These are phyloP conservation scores for Dipodascus albidus DNA, from an alignment of 805 yeast species.

Conservation along the genomic window DNA sequence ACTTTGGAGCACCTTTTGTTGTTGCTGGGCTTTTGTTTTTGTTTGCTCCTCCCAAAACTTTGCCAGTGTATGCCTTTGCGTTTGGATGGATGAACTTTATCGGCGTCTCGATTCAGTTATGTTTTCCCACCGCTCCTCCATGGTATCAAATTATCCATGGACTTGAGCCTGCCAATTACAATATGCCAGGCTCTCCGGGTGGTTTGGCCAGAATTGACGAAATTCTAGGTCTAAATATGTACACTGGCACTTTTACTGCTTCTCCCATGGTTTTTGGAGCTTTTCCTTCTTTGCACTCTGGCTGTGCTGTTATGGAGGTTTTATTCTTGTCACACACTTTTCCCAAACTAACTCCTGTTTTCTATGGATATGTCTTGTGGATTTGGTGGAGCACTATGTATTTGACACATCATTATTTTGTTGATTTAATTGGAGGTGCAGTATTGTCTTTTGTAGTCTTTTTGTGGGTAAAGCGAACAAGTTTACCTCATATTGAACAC, in stretches of 20 bases:
- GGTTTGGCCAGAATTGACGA: slow-evolving; percentile 83
- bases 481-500: slow-evolving; percentile 41
- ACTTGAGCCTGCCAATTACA: slow-evolving; percentile 77
- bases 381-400: slow-evolving; percentile 99
- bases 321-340: slow-evolving; percentile 74
- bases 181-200: slow-evolving; percentile 92
- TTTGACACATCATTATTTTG: slow-evolving; percentile 90
- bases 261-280: slow-evolving; percentile 96
- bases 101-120: slow-evolving; percentile 73
- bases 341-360: slow-evolving; percentile 54
- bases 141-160: slow-evolving; percentile 89
- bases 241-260: slow-evolving; percentile 68
- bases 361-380: slow-evolving; percentile 77
- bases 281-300: slow-evolving; percentile 75
- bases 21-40: slow-evolving; percentile 67
- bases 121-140: slow-evolving; percentile 94
- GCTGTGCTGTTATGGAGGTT: slow-evolving; percentile 89
- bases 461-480: slow-evolving; percentile 50
- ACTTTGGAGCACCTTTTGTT: slow-evolving; percentile 83
- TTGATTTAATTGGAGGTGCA: slow-evolving; percentile 91
- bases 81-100: slow-evolving; percentile 88
- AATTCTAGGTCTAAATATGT: slow-evolving; percentile 68
- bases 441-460: slow-evolving; percentile 64
- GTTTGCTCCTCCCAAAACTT: slow-evolving; percentile 83
- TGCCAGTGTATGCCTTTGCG: slow-evolving; percentile 79